Evolutionary conservation across 1,139 yeast genomes (phyloP), one percentile per base, ranked within the genome.

Genomic region (Kodamaea suecica): DNA sequence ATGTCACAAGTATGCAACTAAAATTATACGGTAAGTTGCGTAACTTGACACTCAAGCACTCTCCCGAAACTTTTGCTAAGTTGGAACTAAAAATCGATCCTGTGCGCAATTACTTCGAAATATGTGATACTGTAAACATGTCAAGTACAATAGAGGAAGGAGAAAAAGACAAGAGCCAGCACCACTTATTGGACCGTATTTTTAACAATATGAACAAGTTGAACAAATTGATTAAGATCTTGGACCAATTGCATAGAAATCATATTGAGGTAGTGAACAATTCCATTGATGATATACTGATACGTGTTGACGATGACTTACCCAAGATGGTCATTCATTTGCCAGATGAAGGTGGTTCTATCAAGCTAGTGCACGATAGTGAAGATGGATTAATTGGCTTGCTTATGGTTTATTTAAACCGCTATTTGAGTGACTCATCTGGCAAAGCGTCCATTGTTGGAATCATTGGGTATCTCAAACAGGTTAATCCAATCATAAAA

Each of bases 171-270:
- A 31, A 13, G 11, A 19, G 6, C 15, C 35, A 33, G 21, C 40
- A 43, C 12, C 30, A 42, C 15, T 37, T 63, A 5, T 49, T 67
- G 14, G 54, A 52, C 20, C 46, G 47, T 10, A 42, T 64, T 3
- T 61, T 70, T 34, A 52, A 53, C 30, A 55, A 50, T 19, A 52
- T 70, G 36, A 54, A 56, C 36, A 60, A 58, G 38, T 53, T 70
- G 33, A 59, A 57, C 24, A 55, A 55, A 31, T 47, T 68, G 30
- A 59, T 68, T 23, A 58, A 53, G 30, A 48, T 67, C 13, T 47
- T 66, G 30, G 63, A 62, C 33, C 70, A 65, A 39, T 52, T 69
- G 25, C 49, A 52, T 27, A 51, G 52, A 25, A 56, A 55, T 27
- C 49, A 58, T 9, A 53, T 63, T 15, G 45, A 56, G 19, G 57